Evolutionary conservation across 345 rosid genomes (phyloP), one percentile per base, ranked within the genome.

Genomic region (Chamaenerion angustifolium): DNA sequence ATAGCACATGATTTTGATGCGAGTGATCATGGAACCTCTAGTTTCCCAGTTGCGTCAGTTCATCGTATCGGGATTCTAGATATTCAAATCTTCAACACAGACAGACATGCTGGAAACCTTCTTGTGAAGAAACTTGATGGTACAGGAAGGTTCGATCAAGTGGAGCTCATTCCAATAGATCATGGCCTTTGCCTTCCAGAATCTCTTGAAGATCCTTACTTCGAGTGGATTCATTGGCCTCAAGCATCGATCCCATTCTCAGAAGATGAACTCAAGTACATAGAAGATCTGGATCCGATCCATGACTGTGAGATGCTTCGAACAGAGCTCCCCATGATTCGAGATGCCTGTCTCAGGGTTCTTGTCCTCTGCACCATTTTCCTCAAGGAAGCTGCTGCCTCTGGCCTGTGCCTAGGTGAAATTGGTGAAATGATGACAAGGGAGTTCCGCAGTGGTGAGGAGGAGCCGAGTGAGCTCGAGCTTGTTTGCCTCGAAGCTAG

Each of bases 221-320:
- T 93, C 6, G 96, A 93, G 71, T 93, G 99, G 99, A 85, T 93
- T 72, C 99, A 93, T 59, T 93, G 96, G 99, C 99, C 99, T 40
- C 96, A 88, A 62, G 90, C 99, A 12, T 88, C 99, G 12, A 76
- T 93, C 54, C 95, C 99, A n/a, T 93, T 93, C 67, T 80, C 95
- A 3, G 99, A 88, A 40, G 96, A 81, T 68, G 99, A 93, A 68
- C 83, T 93, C 48, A 82, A 82, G 17, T 85, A 88, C 47, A 93
- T 93, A 44, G 62, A 68, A 25, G 69, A 58, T n/a, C 85, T 88
- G 45, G 73, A 88, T 64, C 94, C 85, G 13, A 12, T 47, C 10
- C 59, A 44, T 27, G 99, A 93, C 49, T 85, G 92, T 54, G 84
- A 74, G 12, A 82, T 79, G 94, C 78, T 93, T 59, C 70, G 82